Percentiles rank a stretch among this genome's conserved stretches.
phyloP scores from a whole-genome alignment of 495 filamentous ascomycete species.

The Geoglossum glabrum region DNA sequence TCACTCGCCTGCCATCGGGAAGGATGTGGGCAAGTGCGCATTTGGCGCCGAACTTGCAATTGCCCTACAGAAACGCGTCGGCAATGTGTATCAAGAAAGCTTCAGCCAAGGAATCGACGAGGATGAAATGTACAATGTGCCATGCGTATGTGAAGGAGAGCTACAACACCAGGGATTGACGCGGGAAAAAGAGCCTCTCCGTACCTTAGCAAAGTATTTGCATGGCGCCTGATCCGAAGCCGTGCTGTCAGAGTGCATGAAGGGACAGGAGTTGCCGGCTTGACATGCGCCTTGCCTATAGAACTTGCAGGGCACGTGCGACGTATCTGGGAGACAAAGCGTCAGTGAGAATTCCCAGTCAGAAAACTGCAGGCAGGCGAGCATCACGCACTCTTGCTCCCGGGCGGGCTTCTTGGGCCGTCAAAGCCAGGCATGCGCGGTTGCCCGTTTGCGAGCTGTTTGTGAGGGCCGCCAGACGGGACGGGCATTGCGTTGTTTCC shows the following conservation, averaged over 20 bases:
- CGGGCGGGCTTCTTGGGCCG: conserved; percentile 61
- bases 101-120: too few relatives aligned
- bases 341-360: conserved; percentile 2
- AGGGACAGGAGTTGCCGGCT: conserved; percentile 87
- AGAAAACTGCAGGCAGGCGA: not conserved
- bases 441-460: conserved; percentile 10
- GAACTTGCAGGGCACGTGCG: conserved; percentile 98
- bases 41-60: conserved; percentile 97
- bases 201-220: conserved; percentile 96
- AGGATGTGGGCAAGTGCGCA: conserved; percentile 92
- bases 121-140: too few relatives aligned
- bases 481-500: not conserved
- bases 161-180: too few relatives aligned
- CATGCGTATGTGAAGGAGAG: too few relatives aligned
- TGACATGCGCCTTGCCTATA: conserved; percentile 90
- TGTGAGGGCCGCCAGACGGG: conserved; percentile 6
- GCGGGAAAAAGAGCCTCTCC: conserved; percentile 10
- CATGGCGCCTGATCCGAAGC: conserved; percentile 67
- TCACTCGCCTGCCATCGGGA: conserved; percentile 80
- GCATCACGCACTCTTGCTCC: conserved; percentile 45
- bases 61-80: conserved; percentile 39
- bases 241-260: conserved; percentile 72
- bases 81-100: not conserved
- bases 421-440: conserved; percentile 32
- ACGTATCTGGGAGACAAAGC: conserved; percentile 45